A percentile compares a stretch with the other conserved stretches of the same genome.
phyloP scores from a whole-genome alignment of 176 grass and related monocot genomes.

The Zea mays region Zm-B73-REFERENCE-NAM-5.0 NC_050097.1:66218001-66218500 shows the following conservation, averaged over 20 bases:
- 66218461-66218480: slow-evolving; percentile 84
- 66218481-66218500: slow-evolving; percentile 82
- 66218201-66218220: background rate
- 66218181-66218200: too few relatives aligned
- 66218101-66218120: slow-evolving; percentile 96
- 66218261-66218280: slow-evolving; percentile 55
- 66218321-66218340: slow-evolving; percentile 78
- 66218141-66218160: slow-evolving; percentile 10
- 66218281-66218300: slow-evolving; percentile 88
- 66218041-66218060: slow-evolving; percentile 93
- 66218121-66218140: slow-evolving; percentile 57
- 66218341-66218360: slow-evolving; percentile 66
- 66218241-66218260: slow-evolving; percentile 22
- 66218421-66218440: background rate
- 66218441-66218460: slow-evolving; percentile 53
- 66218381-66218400: background rate
- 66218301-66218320: slow-evolving; percentile 87
- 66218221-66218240: background rate
- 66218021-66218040: slow-evolving; percentile 96
- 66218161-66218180: too few relatives aligned
- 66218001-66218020: slow-evolving; percentile 40
- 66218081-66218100: slow-evolving; percentile 64
- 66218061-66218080: slow-evolving; percentile 93
- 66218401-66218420: background rate
- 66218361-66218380: slow-evolving; percentile 74